phyloP scores from a whole-genome alignment of 2,329 filamentous ascomycete species.

The Nigrograna mackinnonii region DNA sequence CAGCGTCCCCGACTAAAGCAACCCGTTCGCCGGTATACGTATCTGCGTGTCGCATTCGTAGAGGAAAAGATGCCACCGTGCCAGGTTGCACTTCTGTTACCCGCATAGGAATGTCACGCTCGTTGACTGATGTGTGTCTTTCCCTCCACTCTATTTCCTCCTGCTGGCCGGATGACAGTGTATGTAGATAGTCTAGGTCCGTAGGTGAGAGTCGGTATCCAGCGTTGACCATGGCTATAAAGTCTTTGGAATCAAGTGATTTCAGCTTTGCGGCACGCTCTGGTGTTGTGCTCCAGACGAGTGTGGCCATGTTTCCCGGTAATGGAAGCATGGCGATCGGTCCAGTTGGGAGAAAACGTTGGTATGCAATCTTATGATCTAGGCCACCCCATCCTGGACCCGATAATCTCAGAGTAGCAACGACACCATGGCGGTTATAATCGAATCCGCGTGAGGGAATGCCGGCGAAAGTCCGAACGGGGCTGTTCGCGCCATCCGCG shows the following conservation, averaged over 20 bases:
- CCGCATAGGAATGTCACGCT: slow-evolving; percentile 61
- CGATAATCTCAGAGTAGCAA: slow-evolving; percentile 81
- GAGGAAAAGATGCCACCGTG: slow-evolving; percentile 85
- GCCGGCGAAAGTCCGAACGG: slow-evolving; percentile 84
- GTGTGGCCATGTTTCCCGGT: slow-evolving; percentile 77
- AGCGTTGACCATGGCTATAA: slow-evolving; percentile 87
- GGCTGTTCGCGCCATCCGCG: slow-evolving; percentile 93
- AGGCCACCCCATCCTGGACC: slow-evolving; percentile 44
- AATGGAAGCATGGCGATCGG: slow-evolving; percentile 90
- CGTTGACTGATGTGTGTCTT: slow-evolving; percentile 65
- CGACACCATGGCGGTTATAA: slow-evolving; percentile 86
- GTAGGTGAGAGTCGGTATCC: slow-evolving; percentile 81
- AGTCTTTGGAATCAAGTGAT: slow-evolving; percentile 70
- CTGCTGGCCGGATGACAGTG: slow-evolving; percentile 52
- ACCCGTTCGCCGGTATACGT: slow-evolving; percentile 90
- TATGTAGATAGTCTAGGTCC: slow-evolving; percentile 84
- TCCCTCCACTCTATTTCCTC: slow-evolving; percentile 86
- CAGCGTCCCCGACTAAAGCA: slow-evolving; percentile 90
- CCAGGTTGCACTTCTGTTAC: slow-evolving; percentile 75
- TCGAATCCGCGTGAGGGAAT: slow-evolving; percentile 91
- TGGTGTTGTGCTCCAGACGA: slow-evolving; percentile 95
- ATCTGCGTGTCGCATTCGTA: slow-evolving; percentile 90
- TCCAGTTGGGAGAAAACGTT: slow-evolving; percentile 90
- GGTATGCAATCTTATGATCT: slow-evolving; percentile 77
- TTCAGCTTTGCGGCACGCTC: slow-evolving; percentile 79